Evolutionary conservation across 164 flowering plant genomes (phyloP).

Genomic region (Magnolia changhungtana): DNA sequence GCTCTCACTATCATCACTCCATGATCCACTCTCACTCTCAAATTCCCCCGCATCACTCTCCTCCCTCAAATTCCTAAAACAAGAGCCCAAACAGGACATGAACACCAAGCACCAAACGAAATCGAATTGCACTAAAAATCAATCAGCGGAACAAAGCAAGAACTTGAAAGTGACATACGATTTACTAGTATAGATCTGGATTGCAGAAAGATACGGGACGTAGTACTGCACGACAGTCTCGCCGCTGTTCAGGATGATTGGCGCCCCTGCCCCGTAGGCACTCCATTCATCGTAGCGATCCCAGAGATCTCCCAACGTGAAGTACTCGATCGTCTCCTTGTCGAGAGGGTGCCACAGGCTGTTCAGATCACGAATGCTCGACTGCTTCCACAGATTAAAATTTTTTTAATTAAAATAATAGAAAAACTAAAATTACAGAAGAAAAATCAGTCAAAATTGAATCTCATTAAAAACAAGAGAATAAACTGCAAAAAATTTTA

Average conservation of each 20-base stretch:
- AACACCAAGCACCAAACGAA: neutral
- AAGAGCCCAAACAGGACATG: neutral
- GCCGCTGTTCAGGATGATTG: constrained; percentile 20
- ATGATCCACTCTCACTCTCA: constrained; percentile 52
- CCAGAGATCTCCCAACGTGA: constrained; percentile 48
- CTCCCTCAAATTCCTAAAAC: constrained; percentile 25
- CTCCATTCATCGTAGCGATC: constrained; percentile 48
- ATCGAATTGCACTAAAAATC: neutral
- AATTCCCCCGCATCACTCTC: constrained; percentile 26
- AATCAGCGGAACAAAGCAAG: neutral
- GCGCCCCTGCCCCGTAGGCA: constrained; percentile 44
- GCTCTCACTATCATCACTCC: constrained; percentile 47
- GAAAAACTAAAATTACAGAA: no score
- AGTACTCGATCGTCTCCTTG: constrained; percentile 37
- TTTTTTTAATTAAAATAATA: no score
- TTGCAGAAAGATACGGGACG: constrained; percentile 19
- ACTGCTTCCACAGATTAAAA: constrained; percentile 16
- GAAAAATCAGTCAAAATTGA: no score
- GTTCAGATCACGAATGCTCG: constrained; percentile 24
- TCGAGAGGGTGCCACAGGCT: constrained; percentile 32
- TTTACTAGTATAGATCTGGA: constrained; percentile 19
- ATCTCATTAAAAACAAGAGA: no score
- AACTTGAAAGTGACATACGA: constrained; percentile 25
- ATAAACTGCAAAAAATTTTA: no score
- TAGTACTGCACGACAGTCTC: constrained; percentile 24